Evolutionary conservation across 2,329 filamentous ascomycete genomes (phyloP).

Genomic region (Zymoseptoria tritici): DNA sequence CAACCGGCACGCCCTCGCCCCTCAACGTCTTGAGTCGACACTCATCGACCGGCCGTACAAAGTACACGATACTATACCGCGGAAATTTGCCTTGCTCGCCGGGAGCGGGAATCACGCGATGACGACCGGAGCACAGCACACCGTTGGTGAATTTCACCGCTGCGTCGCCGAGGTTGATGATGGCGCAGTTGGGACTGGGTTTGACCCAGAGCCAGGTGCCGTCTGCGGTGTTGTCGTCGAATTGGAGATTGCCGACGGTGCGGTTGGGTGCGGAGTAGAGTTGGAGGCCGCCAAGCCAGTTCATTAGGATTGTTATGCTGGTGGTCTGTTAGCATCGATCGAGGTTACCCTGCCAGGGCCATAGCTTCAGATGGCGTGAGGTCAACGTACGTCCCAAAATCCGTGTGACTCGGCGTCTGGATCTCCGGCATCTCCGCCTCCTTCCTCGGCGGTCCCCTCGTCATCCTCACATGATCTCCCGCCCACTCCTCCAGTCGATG

Average conservation of each 20-base stretch:
- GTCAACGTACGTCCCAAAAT: constrained; percentile 38
- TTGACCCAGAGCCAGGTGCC: constrained; percentile 47
- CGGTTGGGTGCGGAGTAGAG: constrained; percentile 30
- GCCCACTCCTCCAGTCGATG: constrained; percentile 38
- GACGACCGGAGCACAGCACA: constrained; percentile 36
- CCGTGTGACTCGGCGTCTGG: constrained; percentile 41
- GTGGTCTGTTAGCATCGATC: too few relatives aligned
- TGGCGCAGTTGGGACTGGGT: constrained; percentile 42
- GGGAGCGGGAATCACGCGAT: constrained; percentile 46
- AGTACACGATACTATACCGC: constrained; percentile 50
- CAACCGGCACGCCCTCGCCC: constrained; percentile 22
- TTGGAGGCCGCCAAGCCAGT: constrained; percentile 49
- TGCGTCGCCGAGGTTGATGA: constrained; percentile 44
- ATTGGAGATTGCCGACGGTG: constrained; percentile 14
- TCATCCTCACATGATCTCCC: constrained; percentile 48
- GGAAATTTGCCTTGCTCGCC: constrained; percentile 41
- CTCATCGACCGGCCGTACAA: constrained; percentile 45
- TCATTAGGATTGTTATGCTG: constrained; percentile 43
- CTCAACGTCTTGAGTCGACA: constrained; percentile 37
- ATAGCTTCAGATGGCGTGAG: too few relatives aligned
- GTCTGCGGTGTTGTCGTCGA: constrained; percentile 13
- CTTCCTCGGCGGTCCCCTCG: constrained; percentile 43
- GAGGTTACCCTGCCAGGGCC: too few relatives aligned
- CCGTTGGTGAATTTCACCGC: constrained; percentile 41
- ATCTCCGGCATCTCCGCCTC: constrained; percentile 29